Evolutionary conservation across 768 basidiomycete genomes (phyloP).

Genomic region (Paxillus ammoniavirescens): DNA sequence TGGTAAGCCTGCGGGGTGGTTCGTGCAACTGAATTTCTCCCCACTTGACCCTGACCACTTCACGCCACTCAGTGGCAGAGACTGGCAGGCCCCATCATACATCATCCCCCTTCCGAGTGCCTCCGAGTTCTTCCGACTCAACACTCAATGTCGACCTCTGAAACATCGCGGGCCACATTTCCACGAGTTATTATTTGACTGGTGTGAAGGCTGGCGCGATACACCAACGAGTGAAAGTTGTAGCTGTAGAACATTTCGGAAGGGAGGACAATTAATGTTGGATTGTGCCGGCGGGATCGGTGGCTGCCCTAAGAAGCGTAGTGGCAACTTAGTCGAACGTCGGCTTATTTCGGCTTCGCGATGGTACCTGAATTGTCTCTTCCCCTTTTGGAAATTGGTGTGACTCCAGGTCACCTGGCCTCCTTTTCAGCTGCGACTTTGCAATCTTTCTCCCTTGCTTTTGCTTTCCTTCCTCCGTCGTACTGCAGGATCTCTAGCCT

Average conservation of each 20-base stretch:
- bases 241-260: background rate
- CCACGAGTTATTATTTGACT: too few species aligned
- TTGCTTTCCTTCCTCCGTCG: conserved; percentile 6
- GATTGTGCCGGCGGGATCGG: background rate
- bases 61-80: too few species aligned
- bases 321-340: background rate
- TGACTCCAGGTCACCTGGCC: conserved; percentile 1
- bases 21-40: background rate
- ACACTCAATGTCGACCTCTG: too few species aligned
- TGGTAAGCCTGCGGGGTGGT: background rate
- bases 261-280: background rate
- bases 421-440: conserved; percentile 3
- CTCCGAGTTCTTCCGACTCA: background rate
- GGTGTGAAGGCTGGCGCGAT: too few species aligned
- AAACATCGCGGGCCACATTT: too few species aligned
- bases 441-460: conserved; percentile 4
- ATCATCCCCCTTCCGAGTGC: background rate
- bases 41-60: too few species aligned
- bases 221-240: background rate
- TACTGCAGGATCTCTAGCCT: background rate
- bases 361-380: background rate
- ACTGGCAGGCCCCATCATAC: too few species aligned
- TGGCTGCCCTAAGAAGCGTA: background rate
- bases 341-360: conserved; percentile 3
- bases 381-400: background rate